These are phyloP conservation scores for Epichloe gansuensis DNA, from an alignment of 2,329 filamentous ascomycete species.

Conservation along the genomic window DNA sequence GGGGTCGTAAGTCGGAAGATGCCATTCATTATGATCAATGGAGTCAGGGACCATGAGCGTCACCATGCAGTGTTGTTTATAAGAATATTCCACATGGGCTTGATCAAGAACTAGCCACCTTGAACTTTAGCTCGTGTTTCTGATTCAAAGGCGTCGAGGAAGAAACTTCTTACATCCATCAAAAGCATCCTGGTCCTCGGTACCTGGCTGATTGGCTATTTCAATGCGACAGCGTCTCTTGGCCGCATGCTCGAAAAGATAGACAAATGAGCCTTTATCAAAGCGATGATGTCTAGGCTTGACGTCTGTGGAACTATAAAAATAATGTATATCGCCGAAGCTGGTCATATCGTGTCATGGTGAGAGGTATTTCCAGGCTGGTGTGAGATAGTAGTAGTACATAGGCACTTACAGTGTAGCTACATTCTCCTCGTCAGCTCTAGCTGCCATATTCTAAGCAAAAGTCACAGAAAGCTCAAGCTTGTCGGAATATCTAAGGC, in stretches of 20 bases:
- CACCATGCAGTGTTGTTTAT: constrained; percentile 61
- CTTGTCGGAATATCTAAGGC: background rate
- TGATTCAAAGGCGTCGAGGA: background rate
- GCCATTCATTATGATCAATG: constrained; percentile 51
- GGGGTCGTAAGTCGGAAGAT: constrained; percentile 59
- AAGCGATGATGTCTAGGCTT: constrained; percentile 69
- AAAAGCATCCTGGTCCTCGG: constrained; percentile 67
- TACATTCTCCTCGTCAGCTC: constrained; percentile 37
- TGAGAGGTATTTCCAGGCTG: background rate
- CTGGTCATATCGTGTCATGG: constrained; percentile 25
- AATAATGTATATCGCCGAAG: constrained; percentile 70
- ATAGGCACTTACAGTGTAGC: constrained; percentile 34
- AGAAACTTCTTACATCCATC: constrained; percentile 49
- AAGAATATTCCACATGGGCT: constrained; percentile 54
- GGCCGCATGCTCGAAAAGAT: constrained; percentile 61
- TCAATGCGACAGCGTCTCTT: constrained; percentile 59
- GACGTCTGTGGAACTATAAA: constrained; percentile 53
- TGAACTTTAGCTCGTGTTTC: constrained; percentile 6
- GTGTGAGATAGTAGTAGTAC: too few relatives aligned
- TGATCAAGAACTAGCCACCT: constrained; percentile 46
- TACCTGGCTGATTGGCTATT: constrained; percentile 62
- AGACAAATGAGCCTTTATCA: constrained; percentile 67
- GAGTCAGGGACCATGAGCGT: constrained; percentile 49
- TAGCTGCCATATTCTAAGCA: constrained; percentile 28
- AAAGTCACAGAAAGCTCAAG: background rate